Percentiles rank a stretch among this genome's conserved stretches.
phyloP scores from a whole-genome alignment of 1,139 yeast genomes.

The Candida pseudoviswanathii region DNA sequence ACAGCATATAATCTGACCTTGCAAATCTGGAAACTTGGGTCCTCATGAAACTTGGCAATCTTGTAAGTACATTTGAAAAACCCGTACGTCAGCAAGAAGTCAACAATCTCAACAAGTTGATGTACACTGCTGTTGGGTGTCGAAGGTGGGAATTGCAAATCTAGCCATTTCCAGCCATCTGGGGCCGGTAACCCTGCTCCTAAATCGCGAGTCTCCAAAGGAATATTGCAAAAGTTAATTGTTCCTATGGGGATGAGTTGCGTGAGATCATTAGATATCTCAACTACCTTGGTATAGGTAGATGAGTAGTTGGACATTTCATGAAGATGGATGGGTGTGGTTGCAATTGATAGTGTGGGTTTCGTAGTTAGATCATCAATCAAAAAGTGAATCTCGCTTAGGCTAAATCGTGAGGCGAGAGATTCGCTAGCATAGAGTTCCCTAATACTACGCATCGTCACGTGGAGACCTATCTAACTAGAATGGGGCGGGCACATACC shows the following conservation, averaged over 20 bases:
- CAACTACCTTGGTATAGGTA: constrained; percentile 18
- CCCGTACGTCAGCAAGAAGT: constrained; percentile 40
- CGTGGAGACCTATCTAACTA: too few species aligned
- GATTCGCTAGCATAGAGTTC: too few species aligned
- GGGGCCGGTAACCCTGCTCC: constrained; percentile 30
- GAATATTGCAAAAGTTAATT: constrained; percentile 42
- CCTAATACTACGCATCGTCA: too few species aligned
- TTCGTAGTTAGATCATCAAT: background rate
- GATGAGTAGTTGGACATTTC: constrained; percentile 4
- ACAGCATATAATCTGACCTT: constrained; percentile 51
- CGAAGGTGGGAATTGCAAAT: constrained; percentile 27
- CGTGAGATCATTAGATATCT: constrained; percentile 42
- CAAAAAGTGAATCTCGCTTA: too few species aligned
- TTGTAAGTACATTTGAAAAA: constrained; percentile 50
- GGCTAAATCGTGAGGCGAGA: too few species aligned
- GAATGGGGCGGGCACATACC: too few species aligned
- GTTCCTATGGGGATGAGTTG: constrained; percentile 51
- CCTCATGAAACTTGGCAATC: constrained; percentile 15
- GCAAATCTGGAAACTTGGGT: constrained; percentile 18
- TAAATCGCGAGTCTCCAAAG: constrained; percentile 27
- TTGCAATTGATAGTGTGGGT: background rate
- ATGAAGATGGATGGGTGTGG: background rate
- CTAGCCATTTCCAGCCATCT: constrained; percentile 55
- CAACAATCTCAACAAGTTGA: constrained; percentile 32
- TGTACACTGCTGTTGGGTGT: background rate